These are phyloP conservation scores for Cryptococcus maquisensis DNA, from an alignment of 1,284 basidiomycete species.

Conservation along the genomic window DNA sequence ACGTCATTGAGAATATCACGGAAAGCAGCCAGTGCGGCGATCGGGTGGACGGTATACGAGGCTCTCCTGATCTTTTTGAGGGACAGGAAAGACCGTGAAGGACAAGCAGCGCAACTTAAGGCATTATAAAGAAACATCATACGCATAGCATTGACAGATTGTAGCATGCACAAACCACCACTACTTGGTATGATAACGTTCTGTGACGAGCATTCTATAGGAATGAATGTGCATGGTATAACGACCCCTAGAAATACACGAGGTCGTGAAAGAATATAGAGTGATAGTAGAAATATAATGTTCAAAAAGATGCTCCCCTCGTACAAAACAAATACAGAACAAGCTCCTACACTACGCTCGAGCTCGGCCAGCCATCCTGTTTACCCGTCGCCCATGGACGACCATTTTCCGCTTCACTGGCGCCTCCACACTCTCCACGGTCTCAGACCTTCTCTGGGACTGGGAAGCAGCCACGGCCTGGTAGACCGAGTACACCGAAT, in stretches of 20 bases:
- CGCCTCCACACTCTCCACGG: too few relatives aligned
- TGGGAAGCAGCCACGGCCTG: slow-evolving; percentile 7
- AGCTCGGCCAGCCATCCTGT: neutral
- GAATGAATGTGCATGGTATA: too few relatives aligned
- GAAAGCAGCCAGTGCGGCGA: slow-evolving; percentile 83
- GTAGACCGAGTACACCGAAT: slow-evolving; percentile 7
- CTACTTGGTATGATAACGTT: neutral
- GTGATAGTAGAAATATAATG: neutral
- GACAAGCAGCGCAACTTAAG: neutral
- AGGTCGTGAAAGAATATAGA: neutral
- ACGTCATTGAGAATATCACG: slow-evolving; percentile 73
- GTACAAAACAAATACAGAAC: neutral
- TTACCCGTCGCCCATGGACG: neutral
- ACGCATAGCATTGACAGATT: neutral
- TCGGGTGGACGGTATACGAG: slow-evolving; percentile 91
- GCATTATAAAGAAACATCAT: neutral
- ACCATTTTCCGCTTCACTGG: neutral
- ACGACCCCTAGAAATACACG: too few relatives aligned
- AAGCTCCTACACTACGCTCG: neutral
- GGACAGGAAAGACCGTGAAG: slow-evolving; percentile 12
- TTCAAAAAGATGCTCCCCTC: neutral
- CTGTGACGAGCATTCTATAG: neutral
- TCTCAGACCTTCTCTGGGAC: neutral
- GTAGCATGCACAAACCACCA: neutral
- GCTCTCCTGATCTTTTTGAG: slow-evolving; percentile 59